Percentiles rank a stretch among this genome's conserved stretches.
phyloP scores from a whole-genome alignment of 129 eudicot species.

The Scalesia atractyloides region DNA sequence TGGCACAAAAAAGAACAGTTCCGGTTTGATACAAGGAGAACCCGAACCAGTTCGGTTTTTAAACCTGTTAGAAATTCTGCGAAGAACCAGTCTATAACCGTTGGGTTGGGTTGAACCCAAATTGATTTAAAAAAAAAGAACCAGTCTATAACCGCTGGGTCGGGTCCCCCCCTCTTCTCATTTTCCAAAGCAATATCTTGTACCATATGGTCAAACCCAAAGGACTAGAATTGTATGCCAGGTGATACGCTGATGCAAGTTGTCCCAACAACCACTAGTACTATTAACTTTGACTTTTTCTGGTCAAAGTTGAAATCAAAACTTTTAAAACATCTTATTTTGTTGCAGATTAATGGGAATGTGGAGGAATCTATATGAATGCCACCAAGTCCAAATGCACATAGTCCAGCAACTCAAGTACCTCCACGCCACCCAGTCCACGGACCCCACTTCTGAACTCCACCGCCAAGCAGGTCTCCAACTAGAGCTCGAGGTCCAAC shows the following conservation, averaged over 20 bases:
- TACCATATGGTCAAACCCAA: constrained; percentile 4
- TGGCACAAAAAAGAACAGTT: too few species aligned
- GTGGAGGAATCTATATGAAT: constrained; percentile 98
- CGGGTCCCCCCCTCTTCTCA: too few species aligned
- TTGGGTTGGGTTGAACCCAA: too few species aligned
- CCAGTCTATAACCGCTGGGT: too few species aligned
- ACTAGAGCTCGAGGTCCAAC: constrained; percentile 87
- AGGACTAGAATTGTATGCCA: constrained; percentile 8
- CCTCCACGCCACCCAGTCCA: constrained; percentile 52
- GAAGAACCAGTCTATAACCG: too few species aligned
- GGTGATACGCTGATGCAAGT: constrained; percentile 6
- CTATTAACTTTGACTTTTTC: not conserved
- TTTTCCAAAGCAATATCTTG: not conserved
- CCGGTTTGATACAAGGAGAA: too few species aligned
- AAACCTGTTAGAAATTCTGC: too few species aligned
- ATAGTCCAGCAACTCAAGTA: constrained; percentile 93
- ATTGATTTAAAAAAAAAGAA: too few species aligned
- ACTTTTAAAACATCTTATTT: not conserved
- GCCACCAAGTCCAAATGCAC: constrained; percentile 93
- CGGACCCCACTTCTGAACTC: constrained; percentile 69
- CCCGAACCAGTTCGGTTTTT: too few species aligned
- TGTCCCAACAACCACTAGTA: not conserved
- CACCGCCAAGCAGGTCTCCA: constrained; percentile 90
- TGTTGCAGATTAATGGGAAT: constrained; percentile 68
- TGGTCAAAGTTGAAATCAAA: constrained; percentile 2